phyloP scores from a whole-genome alignment of 2,329 filamentous ascomycete species.

The Chaetomiaceae sp. region DNA sequence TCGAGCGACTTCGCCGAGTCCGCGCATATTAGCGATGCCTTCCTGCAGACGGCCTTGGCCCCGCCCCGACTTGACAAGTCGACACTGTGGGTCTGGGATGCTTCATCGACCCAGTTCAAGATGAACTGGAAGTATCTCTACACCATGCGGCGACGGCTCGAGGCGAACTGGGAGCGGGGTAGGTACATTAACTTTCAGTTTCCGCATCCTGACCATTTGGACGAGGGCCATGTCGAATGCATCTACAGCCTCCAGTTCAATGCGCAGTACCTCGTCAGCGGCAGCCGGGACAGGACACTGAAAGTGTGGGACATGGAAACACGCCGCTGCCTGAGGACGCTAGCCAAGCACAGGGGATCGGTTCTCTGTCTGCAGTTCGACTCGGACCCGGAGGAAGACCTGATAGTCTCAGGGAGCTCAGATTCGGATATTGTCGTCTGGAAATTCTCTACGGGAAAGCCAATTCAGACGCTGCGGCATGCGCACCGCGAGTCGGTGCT shows the following conservation, averaged over 20 bases:
- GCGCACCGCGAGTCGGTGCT: slow-evolving; percentile 89
- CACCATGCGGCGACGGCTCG: slow-evolving; percentile 74
- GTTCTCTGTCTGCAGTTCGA: slow-evolving; percentile 96
- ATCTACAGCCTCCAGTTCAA: slow-evolving; percentile 93
- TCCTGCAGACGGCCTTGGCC: slow-evolving; percentile 27
- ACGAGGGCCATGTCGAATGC: slow-evolving; percentile 85
- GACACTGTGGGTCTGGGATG: slow-evolving; percentile 47
- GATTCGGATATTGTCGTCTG: slow-evolving; percentile 87
- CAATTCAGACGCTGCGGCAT: slow-evolving; percentile 65
- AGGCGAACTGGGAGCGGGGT: slow-evolving; percentile 85
- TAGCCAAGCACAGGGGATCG: slow-evolving; percentile 74
- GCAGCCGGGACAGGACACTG: slow-evolving; percentile 81
- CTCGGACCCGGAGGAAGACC: slow-evolving; percentile 74
- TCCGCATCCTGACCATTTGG: slow-evolving; percentile 70
- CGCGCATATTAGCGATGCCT: slow-evolving; percentile 24
- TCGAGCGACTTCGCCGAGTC: slow-evolving; percentile 9
- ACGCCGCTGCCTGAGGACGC: slow-evolving; percentile 61
- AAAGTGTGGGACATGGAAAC: slow-evolving; percentile 87
- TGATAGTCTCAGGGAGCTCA: slow-evolving; percentile 93
- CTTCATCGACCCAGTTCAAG: slow-evolving; percentile 45
- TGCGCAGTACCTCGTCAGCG: slow-evolving; percentile 80
- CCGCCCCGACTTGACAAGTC: slow-evolving; percentile 36
- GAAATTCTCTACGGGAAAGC: slow-evolving; percentile 84
- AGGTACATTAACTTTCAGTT: slow-evolving; percentile 82
- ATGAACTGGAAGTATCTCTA: slow-evolving; percentile 94